A percentile compares a stretch with the other conserved stretches of the same genome.
Conservation (phyloP, 2,329 filamentous ascomycete genomes). For the Fusarium virguliforme region DNA sequence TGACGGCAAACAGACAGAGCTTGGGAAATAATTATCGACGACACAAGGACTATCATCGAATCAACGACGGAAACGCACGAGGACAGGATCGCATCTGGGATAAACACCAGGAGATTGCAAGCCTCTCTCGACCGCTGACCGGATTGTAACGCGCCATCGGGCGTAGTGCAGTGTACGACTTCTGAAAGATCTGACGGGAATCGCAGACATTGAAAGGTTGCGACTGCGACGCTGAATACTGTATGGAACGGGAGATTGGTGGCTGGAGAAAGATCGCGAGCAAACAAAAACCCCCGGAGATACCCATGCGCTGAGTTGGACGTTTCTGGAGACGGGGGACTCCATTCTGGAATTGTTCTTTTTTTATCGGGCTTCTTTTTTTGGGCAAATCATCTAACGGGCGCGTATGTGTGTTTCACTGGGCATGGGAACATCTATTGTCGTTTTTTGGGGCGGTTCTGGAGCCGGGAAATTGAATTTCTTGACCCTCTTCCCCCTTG, state of each 20-base stretch:
- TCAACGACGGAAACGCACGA: slow-evolving; percentile 33
- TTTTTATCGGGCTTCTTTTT: slow-evolving; percentile 35
- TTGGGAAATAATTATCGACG: slow-evolving; percentile 44
- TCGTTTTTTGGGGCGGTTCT: slow-evolving; percentile 41
- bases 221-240: slow-evolving; percentile 47
- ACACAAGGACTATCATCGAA: slow-evolving; percentile 31
- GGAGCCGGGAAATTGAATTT: slow-evolving; percentile 51
- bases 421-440: slow-evolving; percentile 41
- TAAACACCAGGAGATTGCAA: slow-evolving; percentile 34
- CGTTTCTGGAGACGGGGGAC: slow-evolving; percentile 52
- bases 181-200: slow-evolving; percentile 38
- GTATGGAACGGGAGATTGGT: slow-evolving; percentile 51
- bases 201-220: slow-evolving; percentile 33
- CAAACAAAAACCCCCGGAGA: slow-evolving; percentile 52
- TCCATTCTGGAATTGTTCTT: slow-evolving; percentile 49
- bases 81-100: slow-evolving; percentile 30
- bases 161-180: slow-evolving; percentile 51
- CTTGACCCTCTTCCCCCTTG: slow-evolving; percentile 37
- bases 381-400: slow-evolving; percentile 37
- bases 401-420: slow-evolving; percentile 40
- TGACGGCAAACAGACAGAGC: slow-evolving; percentile 31
- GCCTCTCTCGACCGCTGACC: slow-evolving; percentile 42
- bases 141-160: slow-evolving; percentile 47
- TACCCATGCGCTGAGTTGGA: slow-evolving; percentile 51
- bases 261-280: slow-evolving; percentile 48